Conservation (phyloP, 2,329 filamentous ascomycete genomes). For the Epichloe uncinata region DNA sequence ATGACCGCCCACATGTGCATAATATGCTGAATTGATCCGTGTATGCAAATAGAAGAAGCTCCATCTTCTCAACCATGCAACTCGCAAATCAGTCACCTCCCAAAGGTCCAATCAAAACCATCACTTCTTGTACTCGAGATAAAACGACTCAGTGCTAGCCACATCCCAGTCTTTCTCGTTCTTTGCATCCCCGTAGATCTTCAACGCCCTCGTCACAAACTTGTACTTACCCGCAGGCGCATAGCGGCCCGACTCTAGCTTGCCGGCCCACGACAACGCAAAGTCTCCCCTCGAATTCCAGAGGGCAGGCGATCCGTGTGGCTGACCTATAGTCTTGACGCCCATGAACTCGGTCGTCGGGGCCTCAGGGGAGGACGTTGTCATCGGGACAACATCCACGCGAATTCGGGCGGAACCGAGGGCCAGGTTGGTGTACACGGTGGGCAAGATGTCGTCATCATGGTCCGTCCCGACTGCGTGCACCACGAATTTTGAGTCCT, state of each 20-base stretch:
- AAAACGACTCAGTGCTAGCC: slow-evolving; percentile 26
- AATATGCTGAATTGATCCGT: too few relatives aligned
- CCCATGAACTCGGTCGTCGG: slow-evolving; percentile 19
- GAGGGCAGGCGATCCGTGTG: slow-evolving; percentile 26
- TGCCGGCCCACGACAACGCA: slow-evolving; percentile 28
- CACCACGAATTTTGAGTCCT: slow-evolving; percentile 25
- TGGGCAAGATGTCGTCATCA: slow-evolving; percentile 20
- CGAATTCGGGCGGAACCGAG: slow-evolving; percentile 31
- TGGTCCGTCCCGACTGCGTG: slow-evolving; percentile 23
- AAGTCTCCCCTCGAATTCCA: slow-evolving; percentile 13
- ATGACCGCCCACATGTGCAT: too few relatives aligned
- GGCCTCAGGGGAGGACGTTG: slow-evolving; percentile 13
- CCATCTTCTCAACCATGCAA: neutral
- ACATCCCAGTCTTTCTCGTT: slow-evolving; percentile 31
- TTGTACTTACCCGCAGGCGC: slow-evolving; percentile 35
- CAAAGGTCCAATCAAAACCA: too few relatives aligned
- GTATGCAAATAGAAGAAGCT: too few relatives aligned
- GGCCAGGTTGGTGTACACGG: slow-evolving; percentile 24
- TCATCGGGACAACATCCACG: slow-evolving; percentile 28
- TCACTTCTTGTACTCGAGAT: slow-evolving; percentile 23
- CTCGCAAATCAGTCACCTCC: neutral
- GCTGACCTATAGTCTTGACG: slow-evolving; percentile 25
- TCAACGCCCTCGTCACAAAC: slow-evolving; percentile 31
- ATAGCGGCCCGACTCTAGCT: slow-evolving; percentile 29
- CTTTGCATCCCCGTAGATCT: slow-evolving; percentile 32